Conservation (phyloP, 805 yeast species). For the Ogataea thermomethanolica region DNA sequence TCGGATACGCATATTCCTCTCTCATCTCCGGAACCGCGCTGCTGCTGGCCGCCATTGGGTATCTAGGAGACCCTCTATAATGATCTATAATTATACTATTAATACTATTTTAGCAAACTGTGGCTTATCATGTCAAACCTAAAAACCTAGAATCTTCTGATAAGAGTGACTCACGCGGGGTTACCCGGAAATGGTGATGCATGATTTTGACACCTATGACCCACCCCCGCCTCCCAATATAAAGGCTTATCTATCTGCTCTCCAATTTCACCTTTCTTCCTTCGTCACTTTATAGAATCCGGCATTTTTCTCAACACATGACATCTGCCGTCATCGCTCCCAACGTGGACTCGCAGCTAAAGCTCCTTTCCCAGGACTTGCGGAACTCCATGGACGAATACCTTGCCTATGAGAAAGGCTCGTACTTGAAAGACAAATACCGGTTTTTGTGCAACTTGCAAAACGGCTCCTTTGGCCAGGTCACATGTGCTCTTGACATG, state of each 20-base stretch:
- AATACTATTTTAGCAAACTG: background rate
- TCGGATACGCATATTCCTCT: conserved; percentile 40
- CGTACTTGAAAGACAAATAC: conserved; percentile 39
- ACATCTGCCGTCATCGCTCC: conserved; percentile 17
- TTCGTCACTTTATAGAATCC: background rate
- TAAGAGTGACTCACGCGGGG: conserved; percentile 8
- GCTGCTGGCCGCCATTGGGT: conserved; percentile 49
- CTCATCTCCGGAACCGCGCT: conserved; percentile 44
- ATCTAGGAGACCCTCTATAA: conserved; percentile 47
- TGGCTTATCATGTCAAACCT: conserved; percentile 8
- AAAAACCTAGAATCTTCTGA: conserved; percentile 3
- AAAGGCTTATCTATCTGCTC: conserved; percentile 4
- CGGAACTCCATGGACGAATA: conserved; percentile 37
- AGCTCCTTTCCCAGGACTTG: conserved; percentile 21
- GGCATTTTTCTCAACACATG: conserved; percentile 6
- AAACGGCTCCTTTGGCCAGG: conserved; percentile 61
- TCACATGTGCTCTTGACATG: conserved; percentile 47
- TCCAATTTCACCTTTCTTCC: background rate
- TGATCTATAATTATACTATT: conserved; percentile 1
- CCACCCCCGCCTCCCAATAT: conserved; percentile 10
- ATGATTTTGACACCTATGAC: conserved; percentile 7
- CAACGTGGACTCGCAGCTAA: conserved; percentile 17
- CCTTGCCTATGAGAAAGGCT: conserved; percentile 38
- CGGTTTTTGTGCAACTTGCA: conserved; percentile 43
- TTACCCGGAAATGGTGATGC: conserved; percentile 8